A percentile compares a stretch with the other conserved stretches of the same genome.
Evolutionary conservation across 768 basidiomycete species (phyloP).

Genomic region (Termitomyces sp.): DNA sequence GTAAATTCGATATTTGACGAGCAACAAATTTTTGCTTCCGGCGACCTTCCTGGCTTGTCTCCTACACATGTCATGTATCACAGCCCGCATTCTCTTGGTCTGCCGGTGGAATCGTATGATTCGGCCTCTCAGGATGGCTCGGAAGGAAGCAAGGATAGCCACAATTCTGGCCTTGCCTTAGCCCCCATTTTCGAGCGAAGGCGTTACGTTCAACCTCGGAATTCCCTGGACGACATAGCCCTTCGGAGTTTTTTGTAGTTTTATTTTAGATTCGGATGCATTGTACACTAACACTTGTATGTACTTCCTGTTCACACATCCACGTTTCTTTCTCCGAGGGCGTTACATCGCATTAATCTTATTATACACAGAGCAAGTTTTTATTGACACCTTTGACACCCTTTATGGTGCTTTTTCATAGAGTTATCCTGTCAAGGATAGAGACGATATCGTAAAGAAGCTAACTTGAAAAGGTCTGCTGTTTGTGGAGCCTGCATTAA

Average conservation of each 20-base stretch:
- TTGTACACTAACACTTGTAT: neutral
- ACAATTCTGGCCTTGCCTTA: constrained; percentile 39
- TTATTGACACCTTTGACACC: no score
- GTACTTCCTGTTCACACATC: neutral
- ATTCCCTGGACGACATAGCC: constrained; percentile 59
- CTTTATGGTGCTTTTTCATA: neutral
- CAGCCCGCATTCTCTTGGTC: neutral
- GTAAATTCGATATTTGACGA: constrained; percentile 11
- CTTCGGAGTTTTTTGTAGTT: constrained; percentile 23
- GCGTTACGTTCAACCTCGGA: constrained; percentile 46
- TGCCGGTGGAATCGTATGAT: constrained; percentile 12
- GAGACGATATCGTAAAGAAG: neutral
- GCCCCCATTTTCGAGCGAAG: constrained; percentile 56
- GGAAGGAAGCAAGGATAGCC: constrained; percentile 23
- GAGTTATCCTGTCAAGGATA: neutral
- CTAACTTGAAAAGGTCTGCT: neutral
- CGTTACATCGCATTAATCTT: neutral
- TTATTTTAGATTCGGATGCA: neutral
- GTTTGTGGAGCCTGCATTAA: neutral
- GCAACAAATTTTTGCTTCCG: neutral
- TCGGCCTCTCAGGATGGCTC: constrained; percentile 8
- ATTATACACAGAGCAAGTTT: neutral
- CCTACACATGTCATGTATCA: neutral
- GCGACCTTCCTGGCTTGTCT: neutral
- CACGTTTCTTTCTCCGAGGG: neutral